phyloP scores from a whole-genome alignment of 495 filamentous ascomycete genomes.

The Corynascus novoguineensis region DNA sequence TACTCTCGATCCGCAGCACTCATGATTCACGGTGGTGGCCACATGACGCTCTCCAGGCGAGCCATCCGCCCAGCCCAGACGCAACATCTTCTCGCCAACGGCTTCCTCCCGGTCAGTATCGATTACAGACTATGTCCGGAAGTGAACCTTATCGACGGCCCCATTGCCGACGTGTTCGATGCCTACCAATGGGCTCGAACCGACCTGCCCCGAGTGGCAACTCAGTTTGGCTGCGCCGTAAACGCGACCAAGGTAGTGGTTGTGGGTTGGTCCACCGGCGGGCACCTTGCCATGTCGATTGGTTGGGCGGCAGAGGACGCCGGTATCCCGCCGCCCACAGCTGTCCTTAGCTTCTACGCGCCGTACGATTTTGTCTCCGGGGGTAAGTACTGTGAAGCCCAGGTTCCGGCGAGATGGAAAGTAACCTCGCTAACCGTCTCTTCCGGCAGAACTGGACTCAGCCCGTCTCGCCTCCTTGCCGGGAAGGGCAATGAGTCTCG shows the following conservation, averaged over 20 bases:
- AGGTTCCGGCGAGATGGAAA: not conserved
- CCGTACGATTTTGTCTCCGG: conserved; percentile 35
- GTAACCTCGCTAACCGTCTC: too few species aligned
- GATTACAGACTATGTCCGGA: conserved; percentile 57
- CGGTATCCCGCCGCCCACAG: conserved; percentile 43
- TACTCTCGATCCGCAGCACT: conserved; percentile 35
- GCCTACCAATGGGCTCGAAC: conserved; percentile 41
- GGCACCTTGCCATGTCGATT: conserved; percentile 47
- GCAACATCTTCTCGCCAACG: conserved; percentile 30
- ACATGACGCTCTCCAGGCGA: conserved; percentile 43
- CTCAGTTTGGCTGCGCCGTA: too few species aligned
- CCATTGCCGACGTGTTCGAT: conserved; percentile 46
- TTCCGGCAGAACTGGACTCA: too few species aligned
- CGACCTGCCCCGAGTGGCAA: not conserved
- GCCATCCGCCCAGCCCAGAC: conserved; percentile 44
- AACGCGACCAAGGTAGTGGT: too few species aligned
- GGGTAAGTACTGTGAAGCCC: not conserved
- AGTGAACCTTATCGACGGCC: conserved; percentile 40
- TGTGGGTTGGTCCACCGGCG: conserved; percentile 56
- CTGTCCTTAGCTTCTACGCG: conserved; percentile 50
- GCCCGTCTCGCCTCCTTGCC: too few species aligned
- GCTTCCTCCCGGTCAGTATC: conserved; percentile 49
- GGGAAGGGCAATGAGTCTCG: too few species aligned
- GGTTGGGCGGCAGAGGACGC: conserved; percentile 42
- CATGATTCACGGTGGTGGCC: conserved; percentile 55